Conservation (phyloP, 2,329 filamentous ascomycete genomes). For the Beauveria australis region DNA sequence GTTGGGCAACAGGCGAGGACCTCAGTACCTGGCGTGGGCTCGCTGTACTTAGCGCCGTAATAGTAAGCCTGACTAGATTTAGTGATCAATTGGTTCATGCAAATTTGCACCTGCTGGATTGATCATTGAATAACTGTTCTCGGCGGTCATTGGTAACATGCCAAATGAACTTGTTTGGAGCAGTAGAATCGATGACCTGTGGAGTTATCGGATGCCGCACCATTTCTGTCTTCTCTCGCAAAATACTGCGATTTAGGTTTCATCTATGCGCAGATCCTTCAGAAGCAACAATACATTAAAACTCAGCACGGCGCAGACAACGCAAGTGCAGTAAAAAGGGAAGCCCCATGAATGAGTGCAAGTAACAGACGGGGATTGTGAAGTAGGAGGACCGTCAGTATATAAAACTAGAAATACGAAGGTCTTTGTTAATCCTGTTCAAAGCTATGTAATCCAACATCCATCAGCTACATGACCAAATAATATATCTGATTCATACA, state of each 20-base stretch:
- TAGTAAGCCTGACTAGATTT: constrained; percentile 50
- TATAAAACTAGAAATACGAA: not conserved
- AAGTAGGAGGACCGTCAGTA: no score
- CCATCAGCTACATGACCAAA: constrained; percentile 10
- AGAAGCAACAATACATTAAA: no score
- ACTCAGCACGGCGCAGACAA: not conserved
- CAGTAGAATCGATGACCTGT: constrained; percentile 30
- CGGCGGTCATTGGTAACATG: constrained; percentile 48
- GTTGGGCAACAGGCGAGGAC: constrained; percentile 52
- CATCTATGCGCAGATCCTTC: not conserved
- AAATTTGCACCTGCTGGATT: not conserved
- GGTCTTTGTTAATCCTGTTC: not conserved
- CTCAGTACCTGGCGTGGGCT: constrained; percentile 59
- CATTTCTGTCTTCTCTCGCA: constrained; percentile 4
- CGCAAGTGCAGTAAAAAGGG: not conserved
- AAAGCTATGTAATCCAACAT: constrained; percentile 8
- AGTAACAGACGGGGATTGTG: no score
- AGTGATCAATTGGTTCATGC: not conserved
- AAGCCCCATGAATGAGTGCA: not conserved
- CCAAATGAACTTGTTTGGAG: not conserved
- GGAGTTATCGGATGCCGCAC: constrained; percentile 20
- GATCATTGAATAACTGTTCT: constrained; percentile 44
- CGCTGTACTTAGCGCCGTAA: constrained; percentile 62
- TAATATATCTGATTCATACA: constrained; percentile 9
- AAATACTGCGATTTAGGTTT: not conserved